phyloP scores from a whole-genome alignment of 345 rosid species.

The Citrus trifoliata region DNA sequence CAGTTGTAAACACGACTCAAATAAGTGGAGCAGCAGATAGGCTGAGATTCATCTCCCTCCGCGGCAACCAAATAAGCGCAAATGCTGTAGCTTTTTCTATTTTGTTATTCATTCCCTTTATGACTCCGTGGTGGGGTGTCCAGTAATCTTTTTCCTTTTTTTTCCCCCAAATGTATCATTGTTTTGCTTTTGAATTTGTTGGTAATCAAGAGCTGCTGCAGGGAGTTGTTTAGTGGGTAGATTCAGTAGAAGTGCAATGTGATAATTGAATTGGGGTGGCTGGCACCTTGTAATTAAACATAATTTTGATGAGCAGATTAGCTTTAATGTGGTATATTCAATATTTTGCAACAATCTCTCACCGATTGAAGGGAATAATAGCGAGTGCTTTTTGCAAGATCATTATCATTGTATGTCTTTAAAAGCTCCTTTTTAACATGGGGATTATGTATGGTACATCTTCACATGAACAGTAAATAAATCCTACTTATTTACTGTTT shows the following conservation, averaged over 20 bases:
- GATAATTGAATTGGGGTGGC: background rate
- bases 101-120: slow-evolving; percentile 39
- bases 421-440: background rate
- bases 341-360: background rate
- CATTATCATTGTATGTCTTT: background rate
- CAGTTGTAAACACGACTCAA: slow-evolving; percentile 53
- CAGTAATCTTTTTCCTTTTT: background rate
- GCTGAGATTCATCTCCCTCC: slow-evolving; percentile 26
- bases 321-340: background rate
- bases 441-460: too few relatives aligned
- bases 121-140: slow-evolving; percentile 26
- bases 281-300: slow-evolving; percentile 10
- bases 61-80: slow-evolving; percentile 29
- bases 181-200: slow-evolving; percentile 13
- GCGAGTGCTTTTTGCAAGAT: background rate
- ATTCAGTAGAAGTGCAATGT: background rate
- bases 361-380: background rate
- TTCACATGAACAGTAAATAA: too few relatives aligned
- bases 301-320: slow-evolving; percentile 5
- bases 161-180: background rate
- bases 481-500: too few relatives aligned
- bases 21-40: slow-evolving; percentile 40
- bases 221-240: background rate
- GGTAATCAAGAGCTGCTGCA: background rate
- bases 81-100: slow-evolving; percentile 36